Evolutionary conservation across 2,329 filamentous ascomycete species (phyloP), one percentile per base, ranked within the genome.

Genomic region (Venturia nashicola): DNA sequence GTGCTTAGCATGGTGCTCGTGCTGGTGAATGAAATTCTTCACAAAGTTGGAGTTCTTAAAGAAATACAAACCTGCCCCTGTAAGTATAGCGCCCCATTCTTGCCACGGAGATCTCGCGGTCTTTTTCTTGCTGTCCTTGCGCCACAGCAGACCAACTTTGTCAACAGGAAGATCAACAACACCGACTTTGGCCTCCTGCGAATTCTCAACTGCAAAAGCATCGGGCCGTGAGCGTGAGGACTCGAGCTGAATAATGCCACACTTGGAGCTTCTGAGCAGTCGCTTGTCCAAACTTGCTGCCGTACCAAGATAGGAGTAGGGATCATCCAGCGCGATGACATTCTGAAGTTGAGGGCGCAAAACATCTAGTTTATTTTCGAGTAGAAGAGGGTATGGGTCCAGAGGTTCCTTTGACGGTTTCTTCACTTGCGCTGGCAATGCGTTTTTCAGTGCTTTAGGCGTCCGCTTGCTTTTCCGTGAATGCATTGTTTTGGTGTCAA

Each of bases 141-240:
- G 86, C 94, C 94, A 99, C 40, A 99, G 74, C 1, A 96, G 78
- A 4, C 94, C 94, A 61, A 99, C 92, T 74, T 97, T 99, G 55
- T 93, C 96, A 57, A 97, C 89, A 69, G 96, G 96, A 72, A 99
- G 96, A 74, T 97, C 93, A 12, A 99, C 93, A 65, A 99, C 88
- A 14, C 94, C 94, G 3, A 91, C 90, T 68, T 94, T 90, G 0
- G 91, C 90, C 67, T 94, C 91, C 34, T 90, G 82, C 0, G 92
- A 91, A 68, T 96, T 96, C 40, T 86, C 87, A 51, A 89, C 86
- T 14, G 90, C 92, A 76, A 97, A 99, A 1, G 94, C 94, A 73
- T 97, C 93, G 0, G 94, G 94, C 39, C 94, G 84, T 54, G 94
- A 99, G 65, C 94, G 84, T 16, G 91, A 90, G 4, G 94, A 99